Conservation (phyloP, 306 rosid genomes). For the Gleditsia sinensis region DNA sequence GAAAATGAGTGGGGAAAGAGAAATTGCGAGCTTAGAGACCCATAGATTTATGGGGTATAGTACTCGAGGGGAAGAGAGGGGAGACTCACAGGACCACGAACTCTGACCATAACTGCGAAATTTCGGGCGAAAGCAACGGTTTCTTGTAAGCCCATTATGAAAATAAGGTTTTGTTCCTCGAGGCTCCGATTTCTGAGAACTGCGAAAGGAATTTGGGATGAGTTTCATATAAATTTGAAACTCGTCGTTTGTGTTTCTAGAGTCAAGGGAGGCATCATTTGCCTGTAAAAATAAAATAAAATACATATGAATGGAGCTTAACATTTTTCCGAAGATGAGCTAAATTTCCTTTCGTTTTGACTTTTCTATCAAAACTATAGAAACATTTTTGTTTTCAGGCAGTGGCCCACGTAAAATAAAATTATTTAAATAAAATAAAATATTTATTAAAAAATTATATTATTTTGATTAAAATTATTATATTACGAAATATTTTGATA, state of each 20-base stretch:
- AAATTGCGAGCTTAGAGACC: constrained; percentile 11
- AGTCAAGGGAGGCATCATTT: background rate
- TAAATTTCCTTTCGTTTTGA: too few species aligned
- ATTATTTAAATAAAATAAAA: too few species aligned
- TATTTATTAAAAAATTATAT: too few species aligned
- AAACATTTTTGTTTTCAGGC: too few species aligned
- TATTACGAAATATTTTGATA: too few species aligned
- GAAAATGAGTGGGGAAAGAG: constrained; percentile 18
- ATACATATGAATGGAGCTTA: too few species aligned
- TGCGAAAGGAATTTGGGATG: background rate
- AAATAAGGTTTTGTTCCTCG: constrained; percentile 5
- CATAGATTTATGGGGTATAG: background rate
- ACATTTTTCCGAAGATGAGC: too few species aligned
- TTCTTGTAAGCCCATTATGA: constrained; percentile 60
- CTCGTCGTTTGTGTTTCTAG: background rate
- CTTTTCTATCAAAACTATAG: too few species aligned
- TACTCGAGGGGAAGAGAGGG: background rate
- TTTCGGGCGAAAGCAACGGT: constrained; percentile 68
- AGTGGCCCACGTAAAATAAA: too few species aligned
- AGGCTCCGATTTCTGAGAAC: background rate
- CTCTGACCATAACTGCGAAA: constrained; percentile 83
- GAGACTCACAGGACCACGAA: constrained; percentile 84
- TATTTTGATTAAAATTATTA: too few species aligned
- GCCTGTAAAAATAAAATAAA: background rate
- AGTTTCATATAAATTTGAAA: background rate